Evolutionary conservation across 2,329 filamentous ascomycete species (phyloP).

Genomic region (Penicillium sclerotigenum): DNA sequence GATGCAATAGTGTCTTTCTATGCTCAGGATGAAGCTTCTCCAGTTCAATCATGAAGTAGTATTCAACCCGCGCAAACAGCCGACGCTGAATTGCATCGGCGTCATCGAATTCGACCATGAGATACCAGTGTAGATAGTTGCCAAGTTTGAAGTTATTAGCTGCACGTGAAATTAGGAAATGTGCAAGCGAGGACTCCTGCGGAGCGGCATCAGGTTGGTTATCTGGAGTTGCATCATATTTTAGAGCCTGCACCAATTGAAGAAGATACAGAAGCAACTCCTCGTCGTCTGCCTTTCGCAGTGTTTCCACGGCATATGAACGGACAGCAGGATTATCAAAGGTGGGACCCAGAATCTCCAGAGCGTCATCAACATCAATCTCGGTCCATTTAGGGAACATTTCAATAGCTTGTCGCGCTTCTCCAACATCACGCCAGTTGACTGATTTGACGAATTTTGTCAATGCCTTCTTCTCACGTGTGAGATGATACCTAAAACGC

Average conservation of each 20-base stretch:
- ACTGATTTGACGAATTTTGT: slow-evolving; percentile 99
- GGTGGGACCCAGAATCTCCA: slow-evolving; percentile 87
- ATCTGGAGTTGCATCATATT: slow-evolving; percentile 76
- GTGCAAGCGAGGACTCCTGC: slow-evolving; percentile 78
- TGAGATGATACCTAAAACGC: slow-evolving; percentile 95
- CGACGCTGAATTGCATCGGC: slow-evolving; percentile 71
- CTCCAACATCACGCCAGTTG: slow-evolving; percentile 82
- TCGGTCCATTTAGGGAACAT: slow-evolving; percentile 91
- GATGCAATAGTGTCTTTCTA: slow-evolving; percentile 72
- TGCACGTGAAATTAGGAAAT: slow-evolving; percentile 84
- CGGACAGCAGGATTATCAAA: slow-evolving; percentile 86
- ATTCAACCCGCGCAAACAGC: slow-evolving; percentile 89
- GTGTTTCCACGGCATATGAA: slow-evolving; percentile 86
- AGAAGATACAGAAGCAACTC: slow-evolving; percentile 88
- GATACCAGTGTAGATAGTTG: slow-evolving; percentile 96
- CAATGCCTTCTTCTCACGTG: slow-evolving; percentile 83
- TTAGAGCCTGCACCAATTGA: slow-evolving; percentile 91
- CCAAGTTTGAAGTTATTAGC: slow-evolving; percentile 85
- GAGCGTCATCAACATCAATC: slow-evolving; percentile 92
- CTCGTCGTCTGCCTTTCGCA: slow-evolving; percentile 88
- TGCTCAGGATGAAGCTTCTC: slow-evolving; percentile 70
- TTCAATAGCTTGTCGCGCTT: slow-evolving; percentile 84
- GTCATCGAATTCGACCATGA: slow-evolving; percentile 97
- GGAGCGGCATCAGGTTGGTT: slow-evolving; percentile 60
- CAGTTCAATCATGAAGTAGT: slow-evolving; percentile 90